Conservation (phyloP, 345 rosid species). For the Arabidopsis arenosa region DNA sequence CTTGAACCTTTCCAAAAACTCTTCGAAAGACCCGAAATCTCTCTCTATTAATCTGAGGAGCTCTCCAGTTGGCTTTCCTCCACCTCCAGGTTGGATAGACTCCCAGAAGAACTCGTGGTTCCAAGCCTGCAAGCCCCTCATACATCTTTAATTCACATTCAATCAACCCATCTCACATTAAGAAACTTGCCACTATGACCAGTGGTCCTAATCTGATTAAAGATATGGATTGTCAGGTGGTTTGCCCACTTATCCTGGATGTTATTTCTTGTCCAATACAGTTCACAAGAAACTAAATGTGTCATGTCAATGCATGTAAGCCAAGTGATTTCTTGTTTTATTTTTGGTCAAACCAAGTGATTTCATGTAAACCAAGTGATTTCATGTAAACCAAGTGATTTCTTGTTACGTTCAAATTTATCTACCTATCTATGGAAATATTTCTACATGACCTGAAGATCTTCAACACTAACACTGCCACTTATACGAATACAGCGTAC, state of each 20-base stretch:
- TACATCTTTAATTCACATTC: slow-evolving; percentile 24
- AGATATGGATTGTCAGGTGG: background rate
- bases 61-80: slow-evolving; percentile 86
- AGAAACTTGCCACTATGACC: slow-evolving; percentile 4
- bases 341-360: slow-evolving; percentile 22
- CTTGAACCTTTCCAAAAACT: slow-evolving; percentile 59
- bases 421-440: slow-evolving; percentile 4
- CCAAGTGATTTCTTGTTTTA: slow-evolving; percentile 16
- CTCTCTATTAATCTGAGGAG: slow-evolving; percentile 75
- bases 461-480: background rate
- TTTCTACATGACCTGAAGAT: background rate
- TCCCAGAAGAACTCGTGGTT: slow-evolving; percentile 97
- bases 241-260: background rate
- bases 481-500: background rate
- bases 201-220: background rate
- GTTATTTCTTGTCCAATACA: background rate
- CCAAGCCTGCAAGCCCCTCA: slow-evolving; percentile 65
- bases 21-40: slow-evolving; percentile 84
- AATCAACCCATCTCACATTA: slow-evolving; percentile 15
- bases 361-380: slow-evolving; percentile 9
- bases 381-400: slow-evolving; percentile 6
- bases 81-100: slow-evolving; percentile 90
- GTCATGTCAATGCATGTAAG: background rate
- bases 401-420: background rate
- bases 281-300: slow-evolving; percentile 13